A percentile compares a stretch with the other conserved stretches of the same genome.
phyloP scores from a whole-genome alignment of 73 alveolate genomes.

The Symbiodinium natans region DNA sequence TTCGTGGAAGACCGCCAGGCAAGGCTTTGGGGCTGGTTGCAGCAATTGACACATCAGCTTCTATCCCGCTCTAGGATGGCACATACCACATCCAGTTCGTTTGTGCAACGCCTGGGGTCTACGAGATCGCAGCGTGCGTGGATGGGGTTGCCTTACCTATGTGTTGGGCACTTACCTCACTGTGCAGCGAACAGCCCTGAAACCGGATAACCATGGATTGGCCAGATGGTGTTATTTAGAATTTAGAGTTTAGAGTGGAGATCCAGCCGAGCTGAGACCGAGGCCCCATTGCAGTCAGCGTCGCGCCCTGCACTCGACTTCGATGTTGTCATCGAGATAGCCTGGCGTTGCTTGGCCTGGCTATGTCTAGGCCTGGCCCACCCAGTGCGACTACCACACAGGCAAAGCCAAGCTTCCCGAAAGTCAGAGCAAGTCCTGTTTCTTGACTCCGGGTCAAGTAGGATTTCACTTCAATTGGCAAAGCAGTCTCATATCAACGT shows the following conservation, averaged over 20 bases:
- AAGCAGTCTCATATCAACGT: no score
- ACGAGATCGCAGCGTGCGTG: constrained; percentile 66
- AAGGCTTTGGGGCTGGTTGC: no score
- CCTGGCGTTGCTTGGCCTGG: background rate
- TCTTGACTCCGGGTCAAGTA: no score
- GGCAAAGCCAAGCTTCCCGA: background rate
- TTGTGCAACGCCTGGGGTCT: constrained; percentile 92
- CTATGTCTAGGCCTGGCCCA: constrained; percentile 35
- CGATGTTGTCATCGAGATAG: background rate
- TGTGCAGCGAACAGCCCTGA: no score
- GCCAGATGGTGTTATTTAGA: no score
- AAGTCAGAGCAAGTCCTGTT: no score
- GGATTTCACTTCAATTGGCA: no score
- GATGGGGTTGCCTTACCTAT: constrained; percentile 62
- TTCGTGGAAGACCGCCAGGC: constrained; percentile 90
- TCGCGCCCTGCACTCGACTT: background rate
- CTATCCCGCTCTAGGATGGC: constrained; percentile 52
- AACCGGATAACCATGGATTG: no score
- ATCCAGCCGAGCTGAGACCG: no score
- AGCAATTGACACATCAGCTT: no score
- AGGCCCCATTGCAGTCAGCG: background rate
- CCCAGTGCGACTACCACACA: constrained; percentile 90
- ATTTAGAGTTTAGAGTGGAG: no score
- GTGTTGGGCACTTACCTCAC: background rate
- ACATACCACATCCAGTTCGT: constrained; percentile 80